Evolutionary conservation across 768 basidiomycete species (phyloP).

Genomic region (Calocera cornea): DNA sequence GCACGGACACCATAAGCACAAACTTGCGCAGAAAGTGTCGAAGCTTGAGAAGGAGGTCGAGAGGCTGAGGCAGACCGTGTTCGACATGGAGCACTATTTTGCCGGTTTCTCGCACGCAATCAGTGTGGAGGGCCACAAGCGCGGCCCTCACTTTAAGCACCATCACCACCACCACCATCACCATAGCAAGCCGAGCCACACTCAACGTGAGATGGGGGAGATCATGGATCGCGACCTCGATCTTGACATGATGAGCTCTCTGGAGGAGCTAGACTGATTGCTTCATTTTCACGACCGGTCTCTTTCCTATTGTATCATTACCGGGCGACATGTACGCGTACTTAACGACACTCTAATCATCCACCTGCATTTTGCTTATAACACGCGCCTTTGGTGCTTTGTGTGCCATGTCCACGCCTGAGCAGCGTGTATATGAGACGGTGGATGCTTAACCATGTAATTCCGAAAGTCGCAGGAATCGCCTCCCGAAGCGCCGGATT

Average conservation of each 20-base stretch:
- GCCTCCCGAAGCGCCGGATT: neutral
- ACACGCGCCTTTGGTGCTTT: neutral
- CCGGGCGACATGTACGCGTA: neutral
- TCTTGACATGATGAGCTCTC: neutral
- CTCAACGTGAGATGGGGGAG: neutral
- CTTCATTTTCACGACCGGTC: neutral
- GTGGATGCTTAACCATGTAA: neutral
- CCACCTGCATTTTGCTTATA: neutral
- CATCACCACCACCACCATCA: conserved; percentile 1
- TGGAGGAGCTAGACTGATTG: neutral
- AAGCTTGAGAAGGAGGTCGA: neutral
- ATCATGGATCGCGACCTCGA: neutral
- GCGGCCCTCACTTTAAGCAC: neutral
- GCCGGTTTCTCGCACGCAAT: neutral
- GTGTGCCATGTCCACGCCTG: neutral
- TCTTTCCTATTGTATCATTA: neutral
- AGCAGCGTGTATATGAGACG: neutral
- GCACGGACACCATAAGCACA: neutral
- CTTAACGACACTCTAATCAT: neutral
- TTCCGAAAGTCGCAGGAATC: neutral
- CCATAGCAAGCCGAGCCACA: neutral
- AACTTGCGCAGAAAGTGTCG: neutral
- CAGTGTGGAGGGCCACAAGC: conserved; percentile 1
- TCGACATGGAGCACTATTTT: neutral
- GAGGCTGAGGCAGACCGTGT: neutral